These are phyloP conservation scores for Suhomyces kunorum DNA, from an alignment of 1,139 yeast genomes.

Conservation along the genomic window DNA sequence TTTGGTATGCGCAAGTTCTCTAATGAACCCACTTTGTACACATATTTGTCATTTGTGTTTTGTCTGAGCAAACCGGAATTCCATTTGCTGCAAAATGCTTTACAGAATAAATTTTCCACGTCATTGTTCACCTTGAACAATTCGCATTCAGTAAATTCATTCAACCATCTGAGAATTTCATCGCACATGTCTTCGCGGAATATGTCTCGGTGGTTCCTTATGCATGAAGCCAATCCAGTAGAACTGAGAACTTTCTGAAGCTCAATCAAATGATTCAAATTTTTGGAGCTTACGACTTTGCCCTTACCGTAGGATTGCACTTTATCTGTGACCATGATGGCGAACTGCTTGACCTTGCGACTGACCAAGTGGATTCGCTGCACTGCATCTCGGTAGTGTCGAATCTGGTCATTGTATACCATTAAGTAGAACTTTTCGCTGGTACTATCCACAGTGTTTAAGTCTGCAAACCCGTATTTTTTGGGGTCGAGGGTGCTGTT, in stretches of 20 bases:
- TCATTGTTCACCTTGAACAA: constrained; percentile 51
- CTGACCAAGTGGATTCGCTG: constrained; percentile 67
- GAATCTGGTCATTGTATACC: constrained; percentile 77
- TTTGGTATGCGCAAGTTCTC: constrained; percentile 41
- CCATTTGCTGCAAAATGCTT: constrained; percentile 59
- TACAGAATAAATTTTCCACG: constrained; percentile 55
- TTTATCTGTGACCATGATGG: constrained; percentile 68
- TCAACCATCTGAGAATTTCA: constrained; percentile 66
- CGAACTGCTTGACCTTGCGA: constrained; percentile 64
- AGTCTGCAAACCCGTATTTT: constrained; percentile 30
- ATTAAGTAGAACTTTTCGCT: constrained; percentile 57
- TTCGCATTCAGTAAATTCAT: constrained; percentile 58
- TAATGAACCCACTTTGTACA: constrained; percentile 36
- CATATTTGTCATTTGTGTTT: constrained; percentile 15
- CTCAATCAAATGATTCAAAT: constrained; percentile 50
- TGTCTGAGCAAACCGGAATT: constrained; percentile 39
- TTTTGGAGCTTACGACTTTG: constrained; percentile 57
- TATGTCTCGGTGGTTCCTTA: constrained; percentile 66
- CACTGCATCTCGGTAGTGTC: constrained; percentile 74
- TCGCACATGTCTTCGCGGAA: constrained; percentile 83
- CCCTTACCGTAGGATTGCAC: constrained; percentile 72
- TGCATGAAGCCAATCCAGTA: constrained; percentile 68
- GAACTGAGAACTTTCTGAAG: constrained; percentile 54
- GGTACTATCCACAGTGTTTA: constrained; percentile 37
- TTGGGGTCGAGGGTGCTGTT: constrained; percentile 33